Base-by-base conservation (phyloP, 768 basidiomycete genomes). In the Dentipellis fragilis region DNA sequence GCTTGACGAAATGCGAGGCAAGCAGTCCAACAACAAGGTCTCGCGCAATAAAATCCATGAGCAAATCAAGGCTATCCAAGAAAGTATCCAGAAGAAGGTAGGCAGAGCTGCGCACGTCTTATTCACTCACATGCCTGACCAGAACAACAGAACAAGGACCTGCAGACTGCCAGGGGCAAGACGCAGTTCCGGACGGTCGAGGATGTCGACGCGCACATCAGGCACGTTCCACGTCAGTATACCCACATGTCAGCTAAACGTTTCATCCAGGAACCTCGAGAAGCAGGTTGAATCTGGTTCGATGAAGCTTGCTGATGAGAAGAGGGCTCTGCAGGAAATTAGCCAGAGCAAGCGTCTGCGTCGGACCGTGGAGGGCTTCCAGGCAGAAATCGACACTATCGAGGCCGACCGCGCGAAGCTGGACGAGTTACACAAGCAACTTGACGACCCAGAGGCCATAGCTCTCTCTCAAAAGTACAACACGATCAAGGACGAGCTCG, bases 261-360 rank as follows among this genome's bases (percentile, higher is more conserved):
- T 42, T 17, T 16, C 52, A 37, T 56, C 40, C 64, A 94, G 92
- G 63, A 75, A 84, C 58, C 75, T 96, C 57, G 90, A 98, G 51
- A 86, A 81, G 65, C 89, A 93, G 67, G 85, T 99, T 53, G 95
- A 98, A 66, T 90, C 90, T 4, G 95, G 95, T 22, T 81, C 64
- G 57, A 78, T 99, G 79, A 96, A 91, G 67, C 78, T 98, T 57
- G 93, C 85, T 23, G 94, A 96, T 55, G 96, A 99, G 72, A 97
- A 96, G 72, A 85, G 92, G 52, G 89, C 93, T 4, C 78, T 99
- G n/a, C 79, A 81, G 61, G 95, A 98, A 63, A 95, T 99, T 58
- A 81, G 77, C 58, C 76, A 78, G 46, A 72, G 76, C 59, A 89
- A 80, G 65, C 86, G 91, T 45, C 77, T 71, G 57, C 84, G 91